Evolutionary conservation across 805 yeast genomes (phyloP).

Genomic region (Pichia paraexigua): DNA sequence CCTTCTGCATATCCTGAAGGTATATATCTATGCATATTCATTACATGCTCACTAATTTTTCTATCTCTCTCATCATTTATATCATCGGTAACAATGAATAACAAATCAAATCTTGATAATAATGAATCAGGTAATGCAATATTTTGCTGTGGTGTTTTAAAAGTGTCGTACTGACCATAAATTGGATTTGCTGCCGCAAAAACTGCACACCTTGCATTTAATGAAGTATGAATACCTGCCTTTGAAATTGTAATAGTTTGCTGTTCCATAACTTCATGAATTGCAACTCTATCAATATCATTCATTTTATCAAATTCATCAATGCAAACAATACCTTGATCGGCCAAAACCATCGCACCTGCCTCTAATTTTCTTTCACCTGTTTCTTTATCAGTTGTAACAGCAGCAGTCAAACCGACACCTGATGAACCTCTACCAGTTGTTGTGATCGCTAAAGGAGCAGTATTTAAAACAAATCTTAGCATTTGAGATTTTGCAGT

Average conservation of each 20-base stretch:
- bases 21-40: slow-evolving; percentile 84
- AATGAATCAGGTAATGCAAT: slow-evolving; percentile 96
- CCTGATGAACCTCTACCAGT: slow-evolving; percentile 99
- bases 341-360: slow-evolving; percentile 99
- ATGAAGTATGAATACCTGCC: slow-evolving; percentile 95
- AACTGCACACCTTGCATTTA: slow-evolving; percentile 94
- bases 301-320: slow-evolving; percentile 99
- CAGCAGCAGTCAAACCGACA: slow-evolving; percentile 99
- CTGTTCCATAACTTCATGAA: slow-evolving; percentile 99
- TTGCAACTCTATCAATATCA: slow-evolving; percentile 93
- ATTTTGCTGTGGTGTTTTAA: slow-evolving; percentile 92
- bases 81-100: slow-evolving; percentile 94
- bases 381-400: slow-evolving; percentile 90
- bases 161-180: slow-evolving; percentile 92
- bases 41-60: slow-evolving; percentile 85
- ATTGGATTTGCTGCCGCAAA: slow-evolving; percentile 98
- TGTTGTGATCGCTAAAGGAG: slow-evolving; percentile 91
- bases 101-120: slow-evolving; percentile 90
- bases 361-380: slow-evolving; percentile 96
- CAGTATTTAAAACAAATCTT: slow-evolving; percentile 90
- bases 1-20: slow-evolving; percentile 90
- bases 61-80: slow-evolving; percentile 80
- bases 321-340: slow-evolving; percentile 94
- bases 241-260: slow-evolving; percentile 97
- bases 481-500: slow-evolving; percentile 96